Conservation (phyloP, 495 filamentous ascomycete genomes). For the Penicillium maclennaniae region DNA sequence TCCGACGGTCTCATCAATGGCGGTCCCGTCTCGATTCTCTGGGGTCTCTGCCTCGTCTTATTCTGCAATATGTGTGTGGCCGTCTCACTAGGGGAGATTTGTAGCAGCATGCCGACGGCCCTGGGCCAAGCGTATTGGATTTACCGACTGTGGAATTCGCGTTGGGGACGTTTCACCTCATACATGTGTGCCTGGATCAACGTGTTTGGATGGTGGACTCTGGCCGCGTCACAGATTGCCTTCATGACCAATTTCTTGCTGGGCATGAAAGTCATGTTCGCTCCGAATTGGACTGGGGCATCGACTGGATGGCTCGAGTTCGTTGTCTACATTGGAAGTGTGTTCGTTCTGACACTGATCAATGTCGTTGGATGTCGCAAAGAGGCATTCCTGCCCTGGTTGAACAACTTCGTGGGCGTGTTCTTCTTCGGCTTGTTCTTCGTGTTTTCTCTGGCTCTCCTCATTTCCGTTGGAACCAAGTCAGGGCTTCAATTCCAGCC, state of each 20-base stretch:
- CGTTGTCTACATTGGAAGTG: constrained; percentile 39
- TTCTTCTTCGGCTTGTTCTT: constrained; percentile 43
- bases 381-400: constrained; percentile 37
- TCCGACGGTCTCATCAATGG: constrained; percentile 42
- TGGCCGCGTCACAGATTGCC: constrained; percentile 42
- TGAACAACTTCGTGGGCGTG: constrained; percentile 46
- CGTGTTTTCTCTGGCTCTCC: constrained; percentile 38
- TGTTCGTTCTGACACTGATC: constrained; percentile 34
- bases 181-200: constrained; percentile 50
- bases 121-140: constrained; percentile 46
- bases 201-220: constrained; percentile 48
- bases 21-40: constrained; percentile 43
- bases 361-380: constrained; percentile 42
- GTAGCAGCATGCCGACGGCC: constrained; percentile 45
- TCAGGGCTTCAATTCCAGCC: constrained; percentile 34
- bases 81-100: constrained; percentile 43
- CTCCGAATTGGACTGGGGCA: constrained; percentile 33
- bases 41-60: constrained; percentile 43
- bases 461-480: constrained; percentile 39
- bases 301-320: constrained; percentile 42
- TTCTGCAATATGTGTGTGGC: constrained; percentile 44
- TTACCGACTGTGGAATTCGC: constrained; percentile 36
- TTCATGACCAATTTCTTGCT: constrained; percentile 48
- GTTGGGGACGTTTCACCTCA: constrained; percentile 33
- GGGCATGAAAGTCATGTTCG: constrained; percentile 45